phyloP scores from a whole-genome alignment of 2,329 filamentous ascomycete species.

The Chaetothyriales sp. region DNA sequence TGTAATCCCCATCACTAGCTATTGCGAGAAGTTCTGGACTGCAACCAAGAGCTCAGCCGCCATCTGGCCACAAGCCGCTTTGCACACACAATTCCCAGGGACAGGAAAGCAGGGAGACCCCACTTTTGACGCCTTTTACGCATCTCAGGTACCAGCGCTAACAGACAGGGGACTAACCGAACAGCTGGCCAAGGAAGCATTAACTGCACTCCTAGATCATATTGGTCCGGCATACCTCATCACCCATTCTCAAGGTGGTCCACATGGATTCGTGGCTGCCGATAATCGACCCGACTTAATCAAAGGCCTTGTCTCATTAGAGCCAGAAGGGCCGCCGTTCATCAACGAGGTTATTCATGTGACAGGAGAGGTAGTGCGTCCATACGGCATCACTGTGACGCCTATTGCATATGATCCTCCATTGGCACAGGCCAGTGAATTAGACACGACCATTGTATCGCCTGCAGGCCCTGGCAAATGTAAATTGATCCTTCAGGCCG shows the following conservation, averaged over 20 bases:
- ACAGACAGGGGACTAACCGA: slow-evolving; percentile 21
- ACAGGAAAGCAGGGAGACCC: slow-evolving; percentile 29
- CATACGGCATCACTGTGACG: slow-evolving; percentile 38
- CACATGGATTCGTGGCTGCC: slow-evolving; percentile 35
- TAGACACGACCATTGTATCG: slow-evolving; percentile 19
- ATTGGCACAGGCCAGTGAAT: slow-evolving; percentile 26
- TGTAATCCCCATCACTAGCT: slow-evolving; percentile 6
- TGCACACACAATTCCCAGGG: slow-evolving; percentile 32
- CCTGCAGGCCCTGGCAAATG: slow-evolving; percentile 18
- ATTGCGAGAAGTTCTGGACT: slow-evolving; percentile 22
- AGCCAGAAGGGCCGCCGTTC: slow-evolving; percentile 43
- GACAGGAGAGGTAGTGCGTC: slow-evolving; percentile 7
- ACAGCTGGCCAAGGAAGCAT: slow-evolving; percentile 25
- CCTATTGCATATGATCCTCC: slow-evolving; percentile 36
- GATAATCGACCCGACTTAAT: slow-evolving; percentile 38
- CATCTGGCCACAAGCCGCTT: slow-evolving; percentile 30
- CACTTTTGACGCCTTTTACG: slow-evolving; percentile 37
- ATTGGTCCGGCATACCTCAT: slow-evolving; percentile 32
- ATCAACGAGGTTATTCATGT: slow-evolving; percentile 4
- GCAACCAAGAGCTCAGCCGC: slow-evolving; percentile 23
- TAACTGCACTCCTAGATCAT: slow-evolving; percentile 30
- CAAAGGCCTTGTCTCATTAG: slow-evolving; percentile 37
- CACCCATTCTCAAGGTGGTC: slow-evolving; percentile 38
- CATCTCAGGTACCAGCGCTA: slow-evolving; percentile 29
- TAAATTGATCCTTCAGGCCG: slow-evolving; percentile 28